Evolutionary conservation across 768 basidiomycete species (phyloP).

Genomic region (Suillus hirtellus): DNA sequence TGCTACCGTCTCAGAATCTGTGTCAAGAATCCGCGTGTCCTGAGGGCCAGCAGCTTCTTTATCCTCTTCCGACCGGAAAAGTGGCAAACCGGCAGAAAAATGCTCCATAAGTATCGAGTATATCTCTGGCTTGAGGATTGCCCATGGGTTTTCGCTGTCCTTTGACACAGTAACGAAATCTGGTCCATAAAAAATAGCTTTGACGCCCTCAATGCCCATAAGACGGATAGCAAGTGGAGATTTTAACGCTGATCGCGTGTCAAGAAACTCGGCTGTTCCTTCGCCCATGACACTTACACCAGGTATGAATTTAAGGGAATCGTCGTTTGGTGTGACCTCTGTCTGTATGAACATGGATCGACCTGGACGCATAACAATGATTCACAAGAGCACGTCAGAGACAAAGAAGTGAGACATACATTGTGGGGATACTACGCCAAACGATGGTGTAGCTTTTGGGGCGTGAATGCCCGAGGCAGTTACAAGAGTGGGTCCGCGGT

Average conservation of each 20-base stretch:
- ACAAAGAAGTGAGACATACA: slow-evolving; percentile 31
- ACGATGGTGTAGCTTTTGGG: slow-evolving; percentile 9
- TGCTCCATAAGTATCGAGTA: slow-evolving; percentile 97
- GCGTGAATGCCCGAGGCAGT: slow-evolving; percentile 33
- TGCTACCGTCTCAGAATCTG: slow-evolving; percentile 93
- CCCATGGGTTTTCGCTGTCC: slow-evolving; percentile 81
- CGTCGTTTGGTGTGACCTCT: slow-evolving; percentile 94
- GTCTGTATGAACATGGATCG: slow-evolving; percentile 99
- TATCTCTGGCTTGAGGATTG: slow-evolving; percentile 93
- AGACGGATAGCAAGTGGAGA: slow-evolving; percentile 95
- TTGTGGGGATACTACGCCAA: slow-evolving; percentile 24
- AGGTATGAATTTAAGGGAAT: slow-evolving; percentile 97
- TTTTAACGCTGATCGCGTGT: slow-evolving; percentile 79
- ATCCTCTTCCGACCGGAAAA: slow-evolving; percentile 85
- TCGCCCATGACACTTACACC: slow-evolving; percentile 85
- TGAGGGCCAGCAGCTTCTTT: slow-evolving; percentile 82
- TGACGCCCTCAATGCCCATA: slow-evolving; percentile 93
- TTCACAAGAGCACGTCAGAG: background rate
- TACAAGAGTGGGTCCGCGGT: slow-evolving; percentile 35
- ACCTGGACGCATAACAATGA: slow-evolving; percentile 36
- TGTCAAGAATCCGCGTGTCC: slow-evolving; percentile 91
- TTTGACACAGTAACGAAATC: slow-evolving; percentile 98
- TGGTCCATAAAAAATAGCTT: slow-evolving; percentile 56
- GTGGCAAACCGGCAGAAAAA: slow-evolving; percentile 86
- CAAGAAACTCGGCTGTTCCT: slow-evolving; percentile 93